Base-by-base conservation (phyloP, 1,139 yeast genomes). In the Wickerhamomyces sp. region DNA sequence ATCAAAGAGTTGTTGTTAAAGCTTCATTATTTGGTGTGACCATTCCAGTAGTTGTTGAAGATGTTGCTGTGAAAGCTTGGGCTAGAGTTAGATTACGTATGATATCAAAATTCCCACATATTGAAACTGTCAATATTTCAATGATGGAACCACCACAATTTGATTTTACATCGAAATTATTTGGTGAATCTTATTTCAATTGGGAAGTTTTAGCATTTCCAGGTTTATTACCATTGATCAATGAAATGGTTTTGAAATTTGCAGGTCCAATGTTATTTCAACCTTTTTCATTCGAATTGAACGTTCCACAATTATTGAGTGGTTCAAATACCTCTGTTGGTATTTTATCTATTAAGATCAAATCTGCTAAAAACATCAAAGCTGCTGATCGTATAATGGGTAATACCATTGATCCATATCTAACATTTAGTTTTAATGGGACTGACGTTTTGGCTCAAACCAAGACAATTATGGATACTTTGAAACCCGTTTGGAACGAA, bases 261-360 rank as follows among this genome's bases (percentile, higher is more conserved):
- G 81, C 80, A 44, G 98, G 97, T 13, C 93, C 98, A 26, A 78
- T 93, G 72, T 63, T 93, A 44, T 85, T 87, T 60, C 73, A 86
- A 41, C 99, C 99, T 29, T 81, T 93, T 56, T 88, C 96, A 4
- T 87, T 89, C 73, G 96, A 93, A 69, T 72, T 93, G 62, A 93
- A 93, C 60, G 77, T 93, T 42, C 96, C 94, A 62, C 97, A 90
- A 67, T 72, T 93, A 62, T 68, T 93, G 58, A 85, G 95, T 27
- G 96, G 97, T 60, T 79, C 88, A 38, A 84, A 84, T 58, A 80
- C 94, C 27, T 85, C 98, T 10, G 75, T 89, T 56, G 99, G 99
- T 68, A 88, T 93, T 29, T 69, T 91, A 55, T 84, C 84, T 40
- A 68, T 93, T 44, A 79, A 76, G 34, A 73, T 85, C 34, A 79